phyloP scores from a whole-genome alignment of 176 grass and related monocot species.

The Cenchrus purpureus region DNA sequence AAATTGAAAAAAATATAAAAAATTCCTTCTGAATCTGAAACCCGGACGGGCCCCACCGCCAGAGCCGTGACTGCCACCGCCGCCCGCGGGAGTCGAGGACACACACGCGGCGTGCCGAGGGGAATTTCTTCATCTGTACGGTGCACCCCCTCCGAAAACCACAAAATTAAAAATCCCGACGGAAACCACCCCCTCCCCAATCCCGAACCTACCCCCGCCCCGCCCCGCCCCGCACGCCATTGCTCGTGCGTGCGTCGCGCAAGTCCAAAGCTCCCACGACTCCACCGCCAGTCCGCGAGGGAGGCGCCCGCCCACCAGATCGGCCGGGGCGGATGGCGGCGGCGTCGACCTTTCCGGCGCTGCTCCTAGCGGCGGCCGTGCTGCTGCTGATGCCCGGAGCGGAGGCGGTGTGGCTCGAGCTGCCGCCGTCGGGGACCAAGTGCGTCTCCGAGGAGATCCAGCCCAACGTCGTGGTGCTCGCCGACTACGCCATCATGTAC shows the following conservation, averaged over 20 bases:
- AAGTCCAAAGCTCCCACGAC: constrained; percentile 49
- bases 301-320: constrained; percentile 32
- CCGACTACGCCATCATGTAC: constrained; percentile 70
- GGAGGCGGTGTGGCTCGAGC: constrained; percentile 74
- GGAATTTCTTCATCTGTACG: constrained; percentile 30
- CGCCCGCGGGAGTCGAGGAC: no score
- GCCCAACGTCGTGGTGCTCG: constrained; percentile 91
- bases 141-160: not conserved
- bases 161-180: constrained; percentile 29
- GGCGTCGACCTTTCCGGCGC: constrained; percentile 3
- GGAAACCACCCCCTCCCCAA: not conserved
- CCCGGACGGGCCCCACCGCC: no score
- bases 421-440: constrained; percentile 85
- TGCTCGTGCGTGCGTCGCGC: not conserved
- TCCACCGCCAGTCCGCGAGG: not conserved
- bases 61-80: no score
- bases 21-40: no score
- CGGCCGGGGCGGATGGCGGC: constrained; percentile 44
- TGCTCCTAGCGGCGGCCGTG: constrained; percentile 17
- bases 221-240: constrained; percentile 31
- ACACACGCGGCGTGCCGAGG: not conserved
- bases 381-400: constrained; percentile 24
- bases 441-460: constrained; percentile 99
- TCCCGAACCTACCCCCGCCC: not conserved
- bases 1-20: no score